phyloP scores from a whole-genome alignment of 2,329 filamentous ascomycete species.

The Neobulgaria alba region DNA sequence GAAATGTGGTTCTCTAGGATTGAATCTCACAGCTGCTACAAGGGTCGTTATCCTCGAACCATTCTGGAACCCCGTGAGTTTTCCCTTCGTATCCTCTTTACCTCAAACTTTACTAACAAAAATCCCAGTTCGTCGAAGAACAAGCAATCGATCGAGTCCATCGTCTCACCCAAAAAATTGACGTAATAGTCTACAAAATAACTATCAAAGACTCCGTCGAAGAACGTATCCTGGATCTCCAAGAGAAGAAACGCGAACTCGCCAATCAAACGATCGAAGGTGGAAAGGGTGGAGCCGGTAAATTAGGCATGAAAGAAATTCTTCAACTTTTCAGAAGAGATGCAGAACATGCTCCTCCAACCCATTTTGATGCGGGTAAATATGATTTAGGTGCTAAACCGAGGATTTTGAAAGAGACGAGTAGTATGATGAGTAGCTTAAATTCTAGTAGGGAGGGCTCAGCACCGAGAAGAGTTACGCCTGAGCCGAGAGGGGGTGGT shows the following conservation, averaged over 20 bases:
- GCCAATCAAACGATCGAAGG: constrained; percentile 89
- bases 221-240: constrained; percentile 86
- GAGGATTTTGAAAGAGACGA: constrained; percentile 20
- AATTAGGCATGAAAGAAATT: constrained; percentile 89
- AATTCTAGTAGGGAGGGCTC: constrained; percentile 12
- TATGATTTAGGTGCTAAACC: constrained; percentile 23
- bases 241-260: constrained; percentile 86
- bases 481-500: constrained; percentile 5
- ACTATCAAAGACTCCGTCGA: constrained; percentile 83
- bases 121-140: constrained; percentile 81
- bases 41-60: constrained; percentile 92
- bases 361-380: constrained; percentile 2
- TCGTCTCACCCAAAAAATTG: constrained; percentile 90
- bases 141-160: constrained; percentile 98
- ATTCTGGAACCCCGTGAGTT: constrained; percentile 80
- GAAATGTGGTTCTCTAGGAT: constrained; percentile 84
- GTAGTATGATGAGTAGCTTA: constrained; percentile 5
- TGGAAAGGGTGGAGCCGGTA: constrained; percentile 63
- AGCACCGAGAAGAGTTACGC: constrained; percentile 14
- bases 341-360: constrained; percentile 23
- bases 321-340: constrained; percentile 63
- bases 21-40: constrained; percentile 90
- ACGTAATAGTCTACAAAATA: constrained; percentile 92
- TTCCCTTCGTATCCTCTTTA: neutral
- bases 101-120: constrained; percentile 10